phyloP scores from a whole-genome alignment of 345 rosid species.

The Rhizophora apiculata region DNA sequence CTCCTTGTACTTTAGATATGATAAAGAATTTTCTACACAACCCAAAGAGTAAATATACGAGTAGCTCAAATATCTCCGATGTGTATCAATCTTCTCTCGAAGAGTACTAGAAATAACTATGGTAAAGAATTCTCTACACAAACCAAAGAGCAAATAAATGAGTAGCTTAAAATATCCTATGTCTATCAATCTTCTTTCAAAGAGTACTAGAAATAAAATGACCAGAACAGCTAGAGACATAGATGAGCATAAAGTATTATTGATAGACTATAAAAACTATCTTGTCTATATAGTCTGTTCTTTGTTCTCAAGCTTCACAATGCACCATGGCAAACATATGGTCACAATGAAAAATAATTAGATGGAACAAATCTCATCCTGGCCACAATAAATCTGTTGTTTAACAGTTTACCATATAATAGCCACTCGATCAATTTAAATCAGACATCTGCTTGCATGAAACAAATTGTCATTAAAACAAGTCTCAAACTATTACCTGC shows the following conservation, averaged over 20 bases:
- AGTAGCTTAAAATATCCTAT: constrained; percentile 1
- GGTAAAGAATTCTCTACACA: not conserved
- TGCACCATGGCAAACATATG: not conserved
- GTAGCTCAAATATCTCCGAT: not conserved
- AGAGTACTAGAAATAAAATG: not conserved
- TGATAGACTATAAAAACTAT: too few relatives aligned
- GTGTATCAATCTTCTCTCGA: not conserved
- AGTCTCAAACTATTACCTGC: constrained; percentile 48
- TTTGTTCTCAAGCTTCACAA: not conserved
- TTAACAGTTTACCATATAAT: not conserved
- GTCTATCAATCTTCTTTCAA: not conserved
- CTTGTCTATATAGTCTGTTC: not conserved
- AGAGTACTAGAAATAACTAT: not conserved
- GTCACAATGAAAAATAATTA: not conserved
- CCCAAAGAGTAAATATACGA: not conserved
- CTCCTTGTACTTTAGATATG: not conserved
- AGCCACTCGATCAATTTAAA: too few relatives aligned
- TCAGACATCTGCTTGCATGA: not conserved
- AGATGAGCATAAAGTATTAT: not conserved
- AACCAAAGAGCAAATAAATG: not conserved
- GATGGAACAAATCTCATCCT: not conserved
- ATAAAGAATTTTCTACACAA: not conserved
- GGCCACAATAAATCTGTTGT: not conserved
- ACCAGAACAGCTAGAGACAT: not conserved
- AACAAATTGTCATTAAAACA: constrained; percentile 3